These are phyloP conservation scores for Chrysanthemum seticuspe DNA, from an alignment of 129 eudicot genomes.

Conservation along the genomic window DNA sequence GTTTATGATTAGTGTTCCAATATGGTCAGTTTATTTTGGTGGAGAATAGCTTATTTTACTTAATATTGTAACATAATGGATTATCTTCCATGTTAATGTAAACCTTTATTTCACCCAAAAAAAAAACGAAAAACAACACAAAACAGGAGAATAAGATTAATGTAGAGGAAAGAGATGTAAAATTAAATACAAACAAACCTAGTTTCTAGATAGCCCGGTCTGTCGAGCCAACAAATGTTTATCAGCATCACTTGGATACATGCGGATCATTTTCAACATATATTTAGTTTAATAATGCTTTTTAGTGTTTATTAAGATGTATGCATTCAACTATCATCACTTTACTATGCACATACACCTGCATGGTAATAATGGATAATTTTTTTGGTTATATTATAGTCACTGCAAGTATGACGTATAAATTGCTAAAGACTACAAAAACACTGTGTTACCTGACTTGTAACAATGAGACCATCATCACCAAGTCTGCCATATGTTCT, in stretches of 20 bases:
- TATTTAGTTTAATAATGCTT: background rate
- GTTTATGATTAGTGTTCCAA: too few relatives aligned
- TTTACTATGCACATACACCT: slow-evolving; percentile 97
- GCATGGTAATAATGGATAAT: slow-evolving; percentile 16
- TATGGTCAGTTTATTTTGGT: too few relatives aligned
- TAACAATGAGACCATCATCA: slow-evolving; percentile 71
- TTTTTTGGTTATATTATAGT: background rate
- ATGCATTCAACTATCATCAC: slow-evolving; percentile 40
- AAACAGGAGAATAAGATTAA: background rate
- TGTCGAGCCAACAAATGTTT: slow-evolving; percentile 82
- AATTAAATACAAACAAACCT: slow-evolving; percentile 42
- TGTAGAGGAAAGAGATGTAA: slow-evolving; percentile 12
- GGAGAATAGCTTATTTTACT: too few relatives aligned
- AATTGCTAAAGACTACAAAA: slow-evolving; percentile 2
- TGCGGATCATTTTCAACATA: slow-evolving; percentile 48
- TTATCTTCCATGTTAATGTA: too few relatives aligned
- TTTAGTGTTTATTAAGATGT: background rate
- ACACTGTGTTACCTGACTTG: slow-evolving; percentile 74
- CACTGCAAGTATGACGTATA: slow-evolving; percentile 4
- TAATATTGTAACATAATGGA: too few relatives aligned
- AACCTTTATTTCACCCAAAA: too few relatives aligned
- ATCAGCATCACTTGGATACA: slow-evolving; percentile 99
- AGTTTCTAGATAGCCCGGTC: slow-evolving; percentile 83
- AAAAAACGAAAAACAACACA: too few relatives aligned
- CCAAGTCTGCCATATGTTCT: slow-evolving; percentile 81